These are phyloP conservation scores for Thymus mandschuricus DNA, from an alignment of 257 asterid species.

Conservation along the genomic window DNA sequence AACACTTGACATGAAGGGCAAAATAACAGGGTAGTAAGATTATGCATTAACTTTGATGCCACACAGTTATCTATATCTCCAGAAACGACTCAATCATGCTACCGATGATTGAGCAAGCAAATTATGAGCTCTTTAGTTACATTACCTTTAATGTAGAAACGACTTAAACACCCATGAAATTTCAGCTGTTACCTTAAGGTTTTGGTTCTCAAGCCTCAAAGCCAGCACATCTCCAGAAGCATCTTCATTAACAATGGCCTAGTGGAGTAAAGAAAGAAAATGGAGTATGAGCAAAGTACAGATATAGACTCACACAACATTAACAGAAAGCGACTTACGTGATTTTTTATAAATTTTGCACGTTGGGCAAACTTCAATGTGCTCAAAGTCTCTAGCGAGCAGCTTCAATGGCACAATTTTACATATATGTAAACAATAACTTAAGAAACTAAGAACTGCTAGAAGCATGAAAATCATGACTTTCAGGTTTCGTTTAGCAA, in stretches of 20 bases:
- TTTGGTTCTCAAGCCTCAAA: constrained; percentile 33
- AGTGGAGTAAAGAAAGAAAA: background rate
- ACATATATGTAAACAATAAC: constrained; percentile 26
- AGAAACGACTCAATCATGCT: too few relatives aligned
- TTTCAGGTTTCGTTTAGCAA: constrained; percentile 18
- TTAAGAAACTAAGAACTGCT: background rate
- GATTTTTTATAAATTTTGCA: constrained; percentile 81
- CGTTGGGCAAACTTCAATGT: constrained; percentile 91
- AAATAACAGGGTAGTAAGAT: constrained; percentile 7
- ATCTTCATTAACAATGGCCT: constrained; percentile 36
- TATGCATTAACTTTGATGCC: background rate
- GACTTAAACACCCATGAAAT: background rate
- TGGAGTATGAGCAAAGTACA: background rate
- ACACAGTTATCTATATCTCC: too few relatives aligned
- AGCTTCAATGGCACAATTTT: constrained; percentile 50
- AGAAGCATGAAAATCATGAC: constrained; percentile 16
- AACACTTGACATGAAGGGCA: constrained; percentile 17
- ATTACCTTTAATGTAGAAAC: too few relatives aligned
- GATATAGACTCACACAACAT: background rate
- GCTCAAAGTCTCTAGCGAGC: constrained; percentile 82
- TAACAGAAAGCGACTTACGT: constrained; percentile 43
- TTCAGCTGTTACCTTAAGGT: constrained; percentile 28
- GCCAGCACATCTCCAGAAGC: constrained; percentile 39
- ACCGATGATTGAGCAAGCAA: background rate
- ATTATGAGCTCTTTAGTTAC: too few relatives aligned